Conservation (phyloP, 495 filamentous ascomycete species). For the Penicillium simplicissimum region DNA sequence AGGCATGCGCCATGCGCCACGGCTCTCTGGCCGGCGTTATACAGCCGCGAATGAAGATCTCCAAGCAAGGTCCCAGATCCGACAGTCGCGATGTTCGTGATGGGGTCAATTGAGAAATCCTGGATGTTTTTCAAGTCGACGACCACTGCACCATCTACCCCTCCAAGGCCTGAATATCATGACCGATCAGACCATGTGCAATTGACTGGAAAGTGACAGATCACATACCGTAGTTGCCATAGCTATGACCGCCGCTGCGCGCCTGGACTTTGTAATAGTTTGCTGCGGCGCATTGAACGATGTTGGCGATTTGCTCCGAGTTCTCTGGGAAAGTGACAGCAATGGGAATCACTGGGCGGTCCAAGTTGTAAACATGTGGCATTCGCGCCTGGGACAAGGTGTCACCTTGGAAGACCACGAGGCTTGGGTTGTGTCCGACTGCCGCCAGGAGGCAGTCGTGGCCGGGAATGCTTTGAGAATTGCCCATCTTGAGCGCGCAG, state of each 20-base stretch:
- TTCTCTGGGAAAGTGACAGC: conserved; percentile 63
- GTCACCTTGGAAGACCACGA: conserved; percentile 15
- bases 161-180: conserved; percentile 43
- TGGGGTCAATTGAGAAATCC: conserved; percentile 52
- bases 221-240: conserved; percentile 53
- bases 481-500: conserved; percentile 11
- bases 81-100: conserved; percentile 59
- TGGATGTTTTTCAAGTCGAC: conserved; percentile 50
- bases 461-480: conserved; percentile 12
- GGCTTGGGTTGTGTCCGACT: conserved; percentile 12
- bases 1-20: conserved; percentile 69
- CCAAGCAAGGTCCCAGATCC: conserved; percentile 65
- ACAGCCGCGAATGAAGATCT: conserved; percentile 58
- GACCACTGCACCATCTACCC: conserved; percentile 42
- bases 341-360: conserved; percentile 57
- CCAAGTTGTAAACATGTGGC: conserved; percentile 58
- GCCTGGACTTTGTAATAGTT: conserved; percentile 64
- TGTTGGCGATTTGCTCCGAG: conserved; percentile 55
- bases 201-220: neutral
- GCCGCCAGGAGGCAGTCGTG: conserved; percentile 19
- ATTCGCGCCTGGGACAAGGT: conserved; percentile 3
- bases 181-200: conserved; percentile 39
- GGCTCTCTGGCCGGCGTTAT: conserved; percentile 60
- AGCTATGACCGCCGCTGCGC: conserved; percentile 73
- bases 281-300: conserved; percentile 58